Base-by-base conservation (phyloP, 2,329 filamentous ascomycete genomes). In the Fusarium sulawesiense region DNA sequence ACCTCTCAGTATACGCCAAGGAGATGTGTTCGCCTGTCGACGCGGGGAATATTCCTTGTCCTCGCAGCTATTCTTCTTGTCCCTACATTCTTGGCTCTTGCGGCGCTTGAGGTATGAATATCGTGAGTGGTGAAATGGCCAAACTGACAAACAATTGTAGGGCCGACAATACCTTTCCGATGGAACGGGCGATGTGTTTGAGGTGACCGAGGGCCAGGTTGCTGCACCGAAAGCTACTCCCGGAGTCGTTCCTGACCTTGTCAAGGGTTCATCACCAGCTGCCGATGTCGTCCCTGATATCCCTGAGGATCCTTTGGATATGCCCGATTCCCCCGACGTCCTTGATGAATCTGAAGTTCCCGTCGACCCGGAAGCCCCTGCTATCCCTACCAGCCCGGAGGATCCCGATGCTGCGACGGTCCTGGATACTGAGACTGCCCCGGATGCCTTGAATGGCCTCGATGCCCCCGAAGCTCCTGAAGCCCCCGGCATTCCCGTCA, bases 141-240 rank as follows among this genome's bases (percentile, higher is more conserved):
- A 2, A 18, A 10, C 20, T 46, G 13, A 65, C 42, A 40, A 6
- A 48, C 54, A 1, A 27, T 37, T 48, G 5, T 0, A 65, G 62
- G 62, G 62, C 7, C 62, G 62, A 20, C 61, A 66, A 53, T 66
- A 65, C 10, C 62, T 65, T 5, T 65, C 62, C 7, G 62, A 65
- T 60, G 61, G 62, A 54, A 66, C 62, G 9, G 62, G 47, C 16
- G 61, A 65, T 3, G 62, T 65, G 9, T 65, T 65, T 16, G 62
- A 65, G 2, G 60, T 54, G 54, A n/a, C 47, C 4, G 34, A 47
- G 7, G 30, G 23, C 5, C 23, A 47, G 12, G 23, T 44, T 3
- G 5, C 42, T 12, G 44, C 8, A 23, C 8, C 45, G 10, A 13
- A 23, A 6, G 21, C 44, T 14, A 20, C 23, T 13, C 14, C 48